Conservation (phyloP, 805 yeast species). For the Tanozyma kutaoensis region DNA sequence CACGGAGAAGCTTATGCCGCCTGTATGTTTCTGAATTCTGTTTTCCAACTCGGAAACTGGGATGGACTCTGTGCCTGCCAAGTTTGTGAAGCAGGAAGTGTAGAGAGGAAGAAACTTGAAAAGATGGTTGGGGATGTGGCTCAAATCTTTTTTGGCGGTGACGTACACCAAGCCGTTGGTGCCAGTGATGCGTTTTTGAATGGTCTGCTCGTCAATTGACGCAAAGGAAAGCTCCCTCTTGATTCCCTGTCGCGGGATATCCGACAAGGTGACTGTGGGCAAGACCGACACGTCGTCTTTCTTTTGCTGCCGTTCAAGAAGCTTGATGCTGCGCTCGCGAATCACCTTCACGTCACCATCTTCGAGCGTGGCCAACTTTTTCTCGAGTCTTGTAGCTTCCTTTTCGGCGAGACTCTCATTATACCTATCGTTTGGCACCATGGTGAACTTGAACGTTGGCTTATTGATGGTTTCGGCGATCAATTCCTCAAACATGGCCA, state of each 20-base stretch:
- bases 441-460: constrained; percentile 42
- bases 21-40: constrained; percentile 68
- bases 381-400: constrained; percentile 40
- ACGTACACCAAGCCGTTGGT: constrained; percentile 77
- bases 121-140: constrained; percentile 45
- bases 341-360: constrained; percentile 46
- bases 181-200: constrained; percentile 41
- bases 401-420: constrained; percentile 36
- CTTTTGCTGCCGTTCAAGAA: constrained; percentile 52
- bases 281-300: constrained; percentile 56
- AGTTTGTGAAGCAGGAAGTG: constrained; percentile 64
- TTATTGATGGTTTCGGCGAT: constrained; percentile 36
- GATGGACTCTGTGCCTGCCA: constrained; percentile 64
- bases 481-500: constrained; percentile 42
- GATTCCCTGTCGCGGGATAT: constrained; percentile 52
- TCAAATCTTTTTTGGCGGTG: constrained; percentile 50
- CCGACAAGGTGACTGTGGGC: constrained; percentile 65
- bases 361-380: constrained; percentile 29
- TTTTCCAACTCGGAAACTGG: constrained; percentile 77
- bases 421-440: constrained; percentile 57
- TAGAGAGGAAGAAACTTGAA: constrained; percentile 67
- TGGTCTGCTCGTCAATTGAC: constrained; percentile 13
- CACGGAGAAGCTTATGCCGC: constrained; percentile 63
- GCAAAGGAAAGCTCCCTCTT: constrained; percentile 14
- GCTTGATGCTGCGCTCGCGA: constrained; percentile 41